Conservation (phyloP, 306 rosid genomes). For the Sophora flavescens region DNA sequence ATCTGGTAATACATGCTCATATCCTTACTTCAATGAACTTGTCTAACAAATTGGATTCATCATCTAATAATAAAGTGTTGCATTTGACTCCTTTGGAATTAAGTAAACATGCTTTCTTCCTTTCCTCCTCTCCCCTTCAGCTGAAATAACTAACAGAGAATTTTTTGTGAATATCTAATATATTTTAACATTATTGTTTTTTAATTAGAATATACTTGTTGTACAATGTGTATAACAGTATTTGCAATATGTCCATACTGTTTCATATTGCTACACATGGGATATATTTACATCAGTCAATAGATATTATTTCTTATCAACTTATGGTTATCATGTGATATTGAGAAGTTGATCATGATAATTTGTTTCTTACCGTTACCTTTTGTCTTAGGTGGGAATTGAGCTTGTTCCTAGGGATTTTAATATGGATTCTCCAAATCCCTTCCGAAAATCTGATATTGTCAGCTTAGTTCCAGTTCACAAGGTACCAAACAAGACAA, state of each 20-base stretch:
- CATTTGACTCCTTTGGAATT: constrained; percentile 25
- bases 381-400: constrained; percentile 78
- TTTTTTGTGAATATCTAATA: constrained; percentile 20
- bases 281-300: constrained; percentile 4
- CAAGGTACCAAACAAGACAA: constrained; percentile 67
- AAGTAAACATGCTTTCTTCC: neutral
- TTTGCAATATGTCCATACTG: neutral
- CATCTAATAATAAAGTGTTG: neutral
- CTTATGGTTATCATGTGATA: constrained; percentile 29
- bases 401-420: constrained; percentile 95
- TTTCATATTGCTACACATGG: neutral
- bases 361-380: constrained; percentile 32
- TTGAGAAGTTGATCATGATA: constrained; percentile 37
- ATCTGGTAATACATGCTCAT: constrained; percentile 18
- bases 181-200: neutral
- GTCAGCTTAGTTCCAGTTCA: constrained; percentile 94
- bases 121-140: too few relatives aligned
- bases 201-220: neutral
- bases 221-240: neutral
- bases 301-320: neutral
- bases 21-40: neutral
- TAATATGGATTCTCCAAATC: constrained; percentile 88
- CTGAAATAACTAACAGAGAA: too few relatives aligned
- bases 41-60: constrained; percentile 13
- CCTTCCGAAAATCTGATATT: constrained; percentile 82